A percentile compares a stretch with the other conserved stretches of the same genome.
phyloP scores from a whole-genome alignment of 768 basidiomycete species.

The Lactarius pseudohatsudake region DNA sequence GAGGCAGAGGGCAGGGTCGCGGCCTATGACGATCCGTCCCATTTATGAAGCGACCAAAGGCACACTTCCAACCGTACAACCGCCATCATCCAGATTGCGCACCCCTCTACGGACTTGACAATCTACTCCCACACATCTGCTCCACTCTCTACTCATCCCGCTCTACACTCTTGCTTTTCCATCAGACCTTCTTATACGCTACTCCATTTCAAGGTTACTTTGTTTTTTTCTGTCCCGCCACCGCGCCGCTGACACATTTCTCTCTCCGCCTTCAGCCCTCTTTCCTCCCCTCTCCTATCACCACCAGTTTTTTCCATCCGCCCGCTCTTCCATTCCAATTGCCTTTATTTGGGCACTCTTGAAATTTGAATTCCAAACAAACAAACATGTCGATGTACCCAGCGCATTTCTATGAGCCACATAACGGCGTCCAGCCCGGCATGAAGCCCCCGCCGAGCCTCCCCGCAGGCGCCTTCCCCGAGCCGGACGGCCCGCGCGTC shows the following conservation, averaged over 20 bases:
- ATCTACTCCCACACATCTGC: slow-evolving; percentile 7
- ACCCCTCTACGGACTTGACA: neutral
- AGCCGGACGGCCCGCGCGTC: slow-evolving; percentile 20
- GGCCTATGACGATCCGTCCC: slow-evolving; percentile 21
- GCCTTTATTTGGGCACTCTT: no score
- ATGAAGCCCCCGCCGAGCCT: slow-evolving; percentile 27
- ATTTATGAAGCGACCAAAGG: slow-evolving; percentile 16
- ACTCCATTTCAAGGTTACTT: neutral
- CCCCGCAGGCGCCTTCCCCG: slow-evolving; percentile 23
- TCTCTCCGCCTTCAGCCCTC: slow-evolving; percentile 1
- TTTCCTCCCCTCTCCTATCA: neutral
- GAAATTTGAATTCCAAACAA: no score
- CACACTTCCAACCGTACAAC: slow-evolving; percentile 1
- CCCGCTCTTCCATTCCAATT: neutral
- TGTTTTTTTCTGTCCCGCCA: slow-evolving; percentile 1
- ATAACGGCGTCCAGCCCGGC: slow-evolving; percentile 27
- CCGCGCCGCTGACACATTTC: slow-evolving; percentile 15
- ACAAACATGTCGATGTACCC: slow-evolving; percentile 18
- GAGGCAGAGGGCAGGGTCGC: slow-evolving; percentile 25
- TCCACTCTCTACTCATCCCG: neutral
- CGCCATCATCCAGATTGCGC: slow-evolving; percentile 19
- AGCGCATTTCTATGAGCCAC: slow-evolving; percentile 27
- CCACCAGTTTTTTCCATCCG: no score
- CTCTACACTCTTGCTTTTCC: neutral
- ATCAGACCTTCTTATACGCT: slow-evolving; percentile 7